These are phyloP conservation scores for Yamadazyma diddensiae DNA, from an alignment of 1,139 yeast genomes.

Conservation along the genomic window DNA sequence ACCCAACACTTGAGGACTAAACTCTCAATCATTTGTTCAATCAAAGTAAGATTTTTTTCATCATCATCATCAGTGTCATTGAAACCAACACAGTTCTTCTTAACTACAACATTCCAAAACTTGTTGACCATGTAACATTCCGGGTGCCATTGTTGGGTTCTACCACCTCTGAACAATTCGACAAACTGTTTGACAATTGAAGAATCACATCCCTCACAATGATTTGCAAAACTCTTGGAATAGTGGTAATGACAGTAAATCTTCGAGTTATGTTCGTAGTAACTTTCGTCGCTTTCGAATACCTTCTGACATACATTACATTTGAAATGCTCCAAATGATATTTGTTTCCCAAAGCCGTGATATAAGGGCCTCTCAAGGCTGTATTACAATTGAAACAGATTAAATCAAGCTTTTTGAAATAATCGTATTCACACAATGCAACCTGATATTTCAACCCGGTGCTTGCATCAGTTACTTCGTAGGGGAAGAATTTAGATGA, in stretches of 20 bases:
- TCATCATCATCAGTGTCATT: slow-evolving; percentile 2
- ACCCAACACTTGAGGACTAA: slow-evolving; percentile 84
- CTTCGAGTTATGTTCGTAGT: slow-evolving; percentile 80
- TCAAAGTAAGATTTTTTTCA: slow-evolving; percentile 33
- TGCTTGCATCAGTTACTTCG: slow-evolving; percentile 37
- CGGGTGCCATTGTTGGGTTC: slow-evolving; percentile 97
- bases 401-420: slow-evolving; percentile 75
- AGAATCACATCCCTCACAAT: slow-evolving; percentile 91
- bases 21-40: slow-evolving; percentile 66
- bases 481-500: slow-evolving; percentile 69
- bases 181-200: slow-evolving; percentile 93
- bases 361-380: slow-evolving; percentile 93
- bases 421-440: slow-evolving; percentile 94
- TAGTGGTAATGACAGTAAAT: slow-evolving; percentile 93
- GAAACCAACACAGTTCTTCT: slow-evolving; percentile 61
- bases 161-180: slow-evolving; percentile 89
- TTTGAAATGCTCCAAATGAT: slow-evolving; percentile 93
- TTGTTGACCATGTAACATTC: slow-evolving; percentile 98
- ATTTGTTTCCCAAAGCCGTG: slow-evolving; percentile 88
- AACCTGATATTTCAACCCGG: slow-evolving; percentile 42
- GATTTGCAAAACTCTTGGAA: slow-evolving; percentile 77
- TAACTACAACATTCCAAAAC: slow-evolving; percentile 90
- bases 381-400: slow-evolving; percentile 79
- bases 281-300: slow-evolving; percentile 89
- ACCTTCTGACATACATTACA: slow-evolving; percentile 86